Conservation (phyloP, 805 yeast species). For the Wickerhamiella vanderwaltii region DNA sequence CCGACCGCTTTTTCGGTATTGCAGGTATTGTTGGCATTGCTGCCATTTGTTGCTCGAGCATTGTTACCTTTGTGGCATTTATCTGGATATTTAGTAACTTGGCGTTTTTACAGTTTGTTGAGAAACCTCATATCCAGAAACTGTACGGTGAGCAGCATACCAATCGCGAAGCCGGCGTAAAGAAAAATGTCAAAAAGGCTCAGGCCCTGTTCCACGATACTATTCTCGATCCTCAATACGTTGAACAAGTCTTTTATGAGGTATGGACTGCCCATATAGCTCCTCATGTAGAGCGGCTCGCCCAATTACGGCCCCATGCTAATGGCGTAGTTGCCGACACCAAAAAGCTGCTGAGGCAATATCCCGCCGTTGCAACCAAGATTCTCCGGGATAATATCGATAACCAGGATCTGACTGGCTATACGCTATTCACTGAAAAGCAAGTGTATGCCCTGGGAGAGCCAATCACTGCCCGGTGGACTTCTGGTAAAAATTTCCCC, state of each 20-base stretch:
- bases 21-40: conserved; percentile 69
- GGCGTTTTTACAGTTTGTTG: conserved; percentile 58
- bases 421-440: conserved; percentile 19
- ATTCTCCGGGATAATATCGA: conserved; percentile 23
- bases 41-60: conserved; percentile 40
- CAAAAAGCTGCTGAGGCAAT: conserved; percentile 28
- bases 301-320: conserved; percentile 20
- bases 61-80: conserved; percentile 40
- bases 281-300: conserved; percentile 11
- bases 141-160: conserved; percentile 57
- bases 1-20: conserved; percentile 66
- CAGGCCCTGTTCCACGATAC: conserved; percentile 18
- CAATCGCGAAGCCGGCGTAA: conserved; percentile 35
- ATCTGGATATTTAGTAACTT: conserved; percentile 59
- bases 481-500: conserved; percentile 32
- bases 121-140: conserved; percentile 64
- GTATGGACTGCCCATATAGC: conserved; percentile 23
- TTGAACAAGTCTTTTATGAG: conserved; percentile 33
- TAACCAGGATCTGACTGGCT: conserved; percentile 5
- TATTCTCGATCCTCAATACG: conserved; percentile 31
- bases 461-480: conserved; percentile 45
- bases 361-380: conserved; percentile 27
- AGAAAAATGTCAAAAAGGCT: conserved; percentile 26
- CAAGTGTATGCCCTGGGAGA: conserved; percentile 33
- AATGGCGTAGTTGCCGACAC: conserved; percentile 25